phyloP scores from a whole-genome alignment of 179 eudicot genomes.

The Beta corolliflora region DNA sequence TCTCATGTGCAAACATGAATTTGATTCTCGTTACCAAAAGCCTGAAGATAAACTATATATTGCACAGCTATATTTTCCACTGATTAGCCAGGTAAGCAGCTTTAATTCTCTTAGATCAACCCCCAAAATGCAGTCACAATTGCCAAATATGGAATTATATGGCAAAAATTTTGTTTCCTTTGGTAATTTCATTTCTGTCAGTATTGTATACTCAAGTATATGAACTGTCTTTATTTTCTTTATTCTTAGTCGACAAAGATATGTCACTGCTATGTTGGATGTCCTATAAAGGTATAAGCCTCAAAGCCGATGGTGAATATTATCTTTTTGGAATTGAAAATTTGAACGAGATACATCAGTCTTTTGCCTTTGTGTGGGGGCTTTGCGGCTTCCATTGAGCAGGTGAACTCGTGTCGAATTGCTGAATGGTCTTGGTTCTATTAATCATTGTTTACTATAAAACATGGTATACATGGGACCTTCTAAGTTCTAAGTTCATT shows the following conservation, averaged over 20 bases:
- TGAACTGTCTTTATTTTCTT: not conserved
- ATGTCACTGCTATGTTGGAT: not conserved
- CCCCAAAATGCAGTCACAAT: not conserved
- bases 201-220: not conserved
- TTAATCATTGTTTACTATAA: too few relatives aligned
- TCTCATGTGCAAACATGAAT: constrained; percentile 97
- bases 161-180: too few relatives aligned
- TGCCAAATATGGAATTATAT: not conserved
- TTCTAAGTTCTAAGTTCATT: not conserved
- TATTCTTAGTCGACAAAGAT: not conserved
- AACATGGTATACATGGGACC: too few relatives aligned
- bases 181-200: not conserved
- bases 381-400: too few relatives aligned
- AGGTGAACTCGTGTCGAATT: too few relatives aligned
- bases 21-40: constrained; percentile 95
- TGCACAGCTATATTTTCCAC: constrained; percentile 94
- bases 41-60: constrained; percentile 95
- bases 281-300: not conserved
- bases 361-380: not conserved
- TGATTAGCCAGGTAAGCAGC: constrained; percentile 85
- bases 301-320: not conserved
- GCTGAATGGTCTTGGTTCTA: too few relatives aligned
- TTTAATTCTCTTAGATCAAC: not conserved
- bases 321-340: not conserved
- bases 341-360: not conserved